phyloP scores from a whole-genome alignment of 2,329 filamentous ascomycete species.

The Talaromyces sp. region DNA sequence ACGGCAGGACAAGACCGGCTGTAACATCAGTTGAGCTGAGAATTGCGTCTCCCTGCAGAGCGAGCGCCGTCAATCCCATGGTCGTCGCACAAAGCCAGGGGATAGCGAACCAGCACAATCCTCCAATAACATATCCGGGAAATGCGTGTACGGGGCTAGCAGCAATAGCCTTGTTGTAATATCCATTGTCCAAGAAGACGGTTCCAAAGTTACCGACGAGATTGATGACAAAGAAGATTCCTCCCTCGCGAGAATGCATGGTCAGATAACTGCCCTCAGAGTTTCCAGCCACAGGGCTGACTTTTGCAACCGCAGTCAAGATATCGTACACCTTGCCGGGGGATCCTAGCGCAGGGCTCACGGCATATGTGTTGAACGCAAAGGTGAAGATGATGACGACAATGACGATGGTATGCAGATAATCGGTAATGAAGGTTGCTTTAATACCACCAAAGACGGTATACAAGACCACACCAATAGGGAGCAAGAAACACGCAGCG shows the following conservation, averaged over 20 bases:
- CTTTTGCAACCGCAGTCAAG: conserved; percentile 64
- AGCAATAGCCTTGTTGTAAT: conserved; percentile 93
- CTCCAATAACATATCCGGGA: conserved; percentile 83
- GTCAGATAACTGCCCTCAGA: conserved; percentile 79
- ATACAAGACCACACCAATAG: conserved; percentile 77
- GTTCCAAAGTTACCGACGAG: conserved; percentile 80
- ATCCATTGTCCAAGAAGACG: conserved; percentile 81
- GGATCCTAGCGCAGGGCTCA: conserved; percentile 68
- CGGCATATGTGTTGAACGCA: conserved; percentile 76
- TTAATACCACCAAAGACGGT: conserved; percentile 77
- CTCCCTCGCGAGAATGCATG: conserved; percentile 77
- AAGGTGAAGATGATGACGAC: conserved; percentile 85
- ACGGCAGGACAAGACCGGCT: conserved; percentile 80
- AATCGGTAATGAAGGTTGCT: conserved; percentile 82
- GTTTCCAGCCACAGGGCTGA: conserved; percentile 77
- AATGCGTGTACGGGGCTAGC: conserved; percentile 81
- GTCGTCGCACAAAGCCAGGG: conserved; percentile 88
- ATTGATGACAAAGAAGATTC: conserved; percentile 89
- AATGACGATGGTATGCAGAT: conserved; percentile 72
- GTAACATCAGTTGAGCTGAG: conserved; percentile 73
- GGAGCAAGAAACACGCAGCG: conserved; percentile 80
- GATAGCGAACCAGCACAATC: conserved; percentile 87
- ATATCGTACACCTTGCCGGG: conserved; percentile 76
- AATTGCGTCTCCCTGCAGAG: conserved; percentile 72
- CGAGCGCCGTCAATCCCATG: conserved; percentile 78